Base-by-base conservation (phyloP, 208 protist genomes). In the Wallacemonas sp. region DNA sequence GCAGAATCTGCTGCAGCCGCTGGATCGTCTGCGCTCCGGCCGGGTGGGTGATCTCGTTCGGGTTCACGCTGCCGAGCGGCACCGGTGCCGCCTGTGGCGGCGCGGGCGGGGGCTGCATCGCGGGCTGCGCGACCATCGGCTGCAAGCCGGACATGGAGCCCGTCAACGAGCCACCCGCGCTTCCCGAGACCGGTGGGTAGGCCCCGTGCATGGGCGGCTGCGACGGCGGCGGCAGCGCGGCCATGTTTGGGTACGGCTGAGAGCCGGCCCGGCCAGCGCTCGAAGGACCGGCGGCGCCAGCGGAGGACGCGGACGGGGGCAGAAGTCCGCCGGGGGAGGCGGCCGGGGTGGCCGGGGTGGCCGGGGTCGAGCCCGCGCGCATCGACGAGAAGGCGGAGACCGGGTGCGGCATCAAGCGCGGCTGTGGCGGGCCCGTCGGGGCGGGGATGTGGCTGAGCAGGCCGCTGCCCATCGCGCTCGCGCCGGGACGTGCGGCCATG, bases 341-440 rank as follows among this genome's bases (percentile, higher is more conserved):
- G 44, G 61, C 18, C 20, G 62, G 26, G 28, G 50, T 45, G 69
- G 2, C 36, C 52, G 39, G 11, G 26, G 14, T 22, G 67, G 11
- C 42, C 7, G 29, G n/a, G 57, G 70, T 32, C 70, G 61, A 32
- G 76, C 70, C 26, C 31, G 41, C 28, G 70, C 76, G 67, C 81
- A 80, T 67, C 23, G 84, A 88, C 32, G 87, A 85, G 68, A 86
- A 89, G 20, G 67, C 39, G 0, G 83, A 90, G 16, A 89, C 86
- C 7, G 84, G 81, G 57, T 93, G 75, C 14, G 81, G 87, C 84
- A 89, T 86, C 10, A 89, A 79, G 4, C 81, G 76, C 54, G 87
- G 74, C 52, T 76, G 71, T 8, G 77, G 72, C 31, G 72, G 72
- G 8, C 72, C 72, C n/a, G 63, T 28, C 5, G 57, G 39, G 0